Evolutionary conservation across 495 filamentous ascomycete species (phyloP).

Genomic region (Tuber indicum): DNA sequence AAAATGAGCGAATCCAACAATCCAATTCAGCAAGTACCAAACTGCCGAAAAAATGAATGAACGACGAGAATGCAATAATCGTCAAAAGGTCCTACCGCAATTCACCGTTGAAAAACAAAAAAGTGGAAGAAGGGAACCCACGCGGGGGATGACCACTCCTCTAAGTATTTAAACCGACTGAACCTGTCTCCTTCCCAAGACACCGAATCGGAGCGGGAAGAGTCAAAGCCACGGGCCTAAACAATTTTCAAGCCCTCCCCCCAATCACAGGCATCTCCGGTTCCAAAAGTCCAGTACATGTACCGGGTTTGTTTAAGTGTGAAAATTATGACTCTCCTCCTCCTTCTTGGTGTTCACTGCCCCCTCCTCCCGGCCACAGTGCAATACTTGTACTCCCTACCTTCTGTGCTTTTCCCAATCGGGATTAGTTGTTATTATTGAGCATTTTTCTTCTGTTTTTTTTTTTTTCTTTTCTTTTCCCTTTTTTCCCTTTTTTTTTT

Average conservation of each 20-base stretch:
- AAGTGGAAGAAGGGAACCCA: background rate
- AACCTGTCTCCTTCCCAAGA: background rate
- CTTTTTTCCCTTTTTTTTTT: slow-evolving; percentile 3
- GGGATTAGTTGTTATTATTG: background rate
- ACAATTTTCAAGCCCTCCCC: background rate
- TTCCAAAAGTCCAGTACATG: background rate
- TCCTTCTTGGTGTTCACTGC: background rate
- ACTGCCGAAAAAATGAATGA: background rate
- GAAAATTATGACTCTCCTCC: slow-evolving; percentile 1
- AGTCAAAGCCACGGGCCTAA: background rate
- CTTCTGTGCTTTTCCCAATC: background rate
- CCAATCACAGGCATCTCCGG: background rate
- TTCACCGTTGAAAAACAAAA: background rate
- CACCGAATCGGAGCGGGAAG: background rate
- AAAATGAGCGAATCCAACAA: background rate
- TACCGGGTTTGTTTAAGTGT: background rate
- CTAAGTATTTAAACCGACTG: background rate
- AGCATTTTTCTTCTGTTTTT: slow-evolving; percentile 5
- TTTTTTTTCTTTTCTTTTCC: slow-evolving; percentile 9
- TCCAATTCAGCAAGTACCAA: background rate
- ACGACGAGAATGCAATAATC: background rate
- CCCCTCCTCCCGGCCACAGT: background rate
- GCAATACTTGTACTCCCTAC: background rate
- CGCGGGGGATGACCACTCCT: background rate
- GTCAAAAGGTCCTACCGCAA: background rate